A percentile compares a stretch with the other conserved stretches of the same genome.
These are phyloP conservation scores for Candolleomyces aberdarensis DNA, from an alignment of 768 basidiomycete species.

Conservation along the genomic window DNA sequence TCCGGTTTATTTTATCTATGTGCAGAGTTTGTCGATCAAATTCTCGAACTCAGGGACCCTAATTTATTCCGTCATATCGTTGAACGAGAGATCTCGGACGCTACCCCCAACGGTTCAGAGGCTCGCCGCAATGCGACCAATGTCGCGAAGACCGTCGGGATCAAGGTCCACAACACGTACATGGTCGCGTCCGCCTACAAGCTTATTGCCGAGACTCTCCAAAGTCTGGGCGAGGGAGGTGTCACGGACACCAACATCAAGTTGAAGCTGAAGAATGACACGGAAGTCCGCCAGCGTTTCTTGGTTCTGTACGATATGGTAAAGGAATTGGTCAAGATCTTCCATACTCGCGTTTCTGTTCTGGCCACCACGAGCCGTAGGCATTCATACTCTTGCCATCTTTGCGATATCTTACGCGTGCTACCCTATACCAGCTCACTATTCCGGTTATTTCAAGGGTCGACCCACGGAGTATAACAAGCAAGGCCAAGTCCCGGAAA, in stretches of 20 bases:
- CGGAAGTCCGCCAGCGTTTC: slow-evolving; percentile 52
- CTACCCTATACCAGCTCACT: slow-evolving; percentile 51
- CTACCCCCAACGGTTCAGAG: slow-evolving; percentile 27
- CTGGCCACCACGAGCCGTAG: slow-evolving; percentile 70
- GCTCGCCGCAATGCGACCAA: slow-evolving; percentile 40
- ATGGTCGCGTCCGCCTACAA: slow-evolving; percentile 84
- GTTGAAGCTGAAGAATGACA: slow-evolving; percentile 48
- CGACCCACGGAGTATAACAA: slow-evolving; percentile 38
- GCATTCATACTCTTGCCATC: slow-evolving; percentile 18
- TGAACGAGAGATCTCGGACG: slow-evolving; percentile 54
- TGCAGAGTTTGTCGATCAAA: slow-evolving; percentile 66
- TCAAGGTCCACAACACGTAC: slow-evolving; percentile 80
- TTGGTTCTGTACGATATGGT: slow-evolving; percentile 66
- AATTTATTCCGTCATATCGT: slow-evolving; percentile 60
- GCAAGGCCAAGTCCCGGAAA: slow-evolving; percentile 41
- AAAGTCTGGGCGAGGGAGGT: slow-evolving; percentile 51
- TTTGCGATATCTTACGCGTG: not conserved
- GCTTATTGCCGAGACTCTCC: slow-evolving; percentile 58
- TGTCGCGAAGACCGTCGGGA: slow-evolving; percentile 57
- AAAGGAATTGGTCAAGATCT: slow-evolving; percentile 52
- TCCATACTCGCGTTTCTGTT: slow-evolving; percentile 63
- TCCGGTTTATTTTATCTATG: slow-evolving; percentile 9
- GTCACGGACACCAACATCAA: slow-evolving; percentile 53
- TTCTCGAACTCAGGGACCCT: slow-evolving; percentile 62
- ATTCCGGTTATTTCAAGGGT: slow-evolving; percentile 65